Evolutionary conservation across 2,329 filamentous ascomycete species (phyloP), one percentile per base, ranked within the genome.

Genomic region (Penicillium nordicum): DNA sequence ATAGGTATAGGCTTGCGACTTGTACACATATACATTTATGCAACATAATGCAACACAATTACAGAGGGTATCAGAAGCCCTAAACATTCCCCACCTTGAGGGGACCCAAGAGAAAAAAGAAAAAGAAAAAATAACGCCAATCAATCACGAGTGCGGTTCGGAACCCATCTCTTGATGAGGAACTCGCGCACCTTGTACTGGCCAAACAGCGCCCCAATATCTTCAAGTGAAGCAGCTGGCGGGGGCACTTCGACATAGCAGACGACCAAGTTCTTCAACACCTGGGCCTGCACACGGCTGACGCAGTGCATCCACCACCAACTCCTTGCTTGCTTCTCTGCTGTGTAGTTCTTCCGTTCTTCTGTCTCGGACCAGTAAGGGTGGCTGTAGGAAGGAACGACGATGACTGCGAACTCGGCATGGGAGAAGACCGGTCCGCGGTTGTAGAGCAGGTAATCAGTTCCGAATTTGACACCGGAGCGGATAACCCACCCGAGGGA

Each of bases 401-500:
- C 85, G 25, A 93, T 80, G 42, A 97, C 77, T 0, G 90, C 92
- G 69, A 97, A 99, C 69, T 97, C 92, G 23, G 94, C 94, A 70
- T 99, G 94, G 23, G 91, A 87, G 72, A 99, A 97, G 0, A 94
- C 93, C 0, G 94, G 94, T 0, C 94, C 94, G 21, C 92, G 88
- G 55, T 91, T 87, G 75, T 99, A 99, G 8, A 99, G 82, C n/a
- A 99, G 79, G 79, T 90, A 97, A 73, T 99, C 94, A 10, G 92
- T 89, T 23, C 90, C 90, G 66, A 99, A 99, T 70, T 99, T 99
- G 71, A 96, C 87, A 36, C 94, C 95, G 5, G 89, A 86, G 14
- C 95, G 88, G 0, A 95, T 88, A 1, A 97, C 90, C 93, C 94
- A 99, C 25, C 94, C 94, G 0, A 97, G 80, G 0, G 92, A 96